Conservation (phyloP, 768 basidiomycete genomes). For the Clathrus columnatus region DNA sequence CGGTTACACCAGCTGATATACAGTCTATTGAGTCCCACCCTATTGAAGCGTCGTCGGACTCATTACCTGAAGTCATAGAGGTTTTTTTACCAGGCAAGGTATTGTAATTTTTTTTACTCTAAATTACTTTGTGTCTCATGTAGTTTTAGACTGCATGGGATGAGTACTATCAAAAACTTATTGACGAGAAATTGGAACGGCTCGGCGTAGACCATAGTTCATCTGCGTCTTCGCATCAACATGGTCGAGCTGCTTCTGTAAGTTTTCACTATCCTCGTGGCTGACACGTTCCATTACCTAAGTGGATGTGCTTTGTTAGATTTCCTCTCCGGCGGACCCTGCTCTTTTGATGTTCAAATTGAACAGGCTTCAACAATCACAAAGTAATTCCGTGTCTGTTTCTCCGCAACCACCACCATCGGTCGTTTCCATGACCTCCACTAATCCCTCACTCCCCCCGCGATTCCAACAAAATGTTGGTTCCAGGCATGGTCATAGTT, state of each 20-base stretch:
- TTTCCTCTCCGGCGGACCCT: background rate
- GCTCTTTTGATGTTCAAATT: conserved; percentile 48
- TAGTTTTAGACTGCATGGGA: conserved; percentile 61
- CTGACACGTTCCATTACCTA: conserved; percentile 7
- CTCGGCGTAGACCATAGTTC: conserved; percentile 67
- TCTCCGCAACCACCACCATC: conserved; percentile 55
- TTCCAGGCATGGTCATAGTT: conserved; percentile 58
- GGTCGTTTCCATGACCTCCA: conserved; percentile 41
- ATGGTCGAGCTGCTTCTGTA: conserved; percentile 77
- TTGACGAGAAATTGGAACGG: conserved; percentile 75
- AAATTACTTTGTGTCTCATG: conserved; percentile 7
- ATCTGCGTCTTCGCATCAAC: conserved; percentile 50
- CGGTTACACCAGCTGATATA: conserved; percentile 24
- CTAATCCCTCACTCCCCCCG: conserved; percentile 27
- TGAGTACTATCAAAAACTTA: conserved; percentile 53
- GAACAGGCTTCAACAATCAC: conserved; percentile 74
- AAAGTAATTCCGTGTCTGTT: conserved; percentile 42
- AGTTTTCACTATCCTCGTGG: conserved; percentile 24
- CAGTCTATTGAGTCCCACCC: conserved; percentile 51
- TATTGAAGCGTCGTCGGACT: conserved; percentile 47
- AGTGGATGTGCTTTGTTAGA: background rate
- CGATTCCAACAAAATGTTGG: conserved; percentile 10
- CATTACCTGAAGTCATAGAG: conserved; percentile 59
- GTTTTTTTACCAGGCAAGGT: conserved; percentile 82
- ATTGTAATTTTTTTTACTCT: conserved; percentile 16